Conservation (phyloP, 805 yeast species). For the Starmerella vaccinii region DNA sequence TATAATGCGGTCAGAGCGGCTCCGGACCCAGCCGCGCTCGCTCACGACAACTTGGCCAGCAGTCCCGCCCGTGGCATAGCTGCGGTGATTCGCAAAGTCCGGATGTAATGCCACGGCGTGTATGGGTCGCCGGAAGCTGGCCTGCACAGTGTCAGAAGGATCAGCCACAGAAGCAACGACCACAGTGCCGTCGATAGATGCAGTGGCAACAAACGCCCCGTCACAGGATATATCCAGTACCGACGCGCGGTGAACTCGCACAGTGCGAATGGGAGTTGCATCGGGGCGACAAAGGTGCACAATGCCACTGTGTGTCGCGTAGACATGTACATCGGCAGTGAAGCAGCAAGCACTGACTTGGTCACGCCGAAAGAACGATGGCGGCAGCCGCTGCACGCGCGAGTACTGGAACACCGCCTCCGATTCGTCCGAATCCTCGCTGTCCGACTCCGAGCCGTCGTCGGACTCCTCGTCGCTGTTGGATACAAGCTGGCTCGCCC, state of each 20-base stretch:
- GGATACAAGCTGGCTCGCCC: background rate
- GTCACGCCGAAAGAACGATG: conserved; percentile 60
- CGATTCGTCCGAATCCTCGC: conserved; percentile 30
- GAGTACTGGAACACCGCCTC: conserved; percentile 57
- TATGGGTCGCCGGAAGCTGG: conserved; percentile 77
- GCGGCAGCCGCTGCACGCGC: conserved; percentile 57
- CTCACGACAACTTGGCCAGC: conserved; percentile 71
- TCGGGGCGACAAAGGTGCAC: conserved; percentile 57
- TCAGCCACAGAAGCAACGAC: conserved; percentile 63
- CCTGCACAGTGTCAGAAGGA: conserved; percentile 55
- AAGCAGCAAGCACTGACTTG: conserved; percentile 64
- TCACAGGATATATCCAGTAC: conserved; percentile 58
- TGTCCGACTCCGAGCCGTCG: conserved; percentile 10
- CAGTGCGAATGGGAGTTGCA: conserved; percentile 53
- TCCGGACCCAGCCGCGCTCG: conserved; percentile 78
- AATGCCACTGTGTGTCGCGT: conserved; percentile 85
- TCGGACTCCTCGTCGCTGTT: background rate
- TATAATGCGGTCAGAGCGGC: conserved; percentile 56
- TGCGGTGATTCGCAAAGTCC: conserved; percentile 48
- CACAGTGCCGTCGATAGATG: conserved; percentile 89
- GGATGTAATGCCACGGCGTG: conserved; percentile 77
- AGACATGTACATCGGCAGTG: conserved; percentile 51
- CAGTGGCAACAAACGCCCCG: conserved; percentile 69
- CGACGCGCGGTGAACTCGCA: conserved; percentile 79
- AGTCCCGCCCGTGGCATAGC: conserved; percentile 81